Base-by-base conservation (phyloP, 441 rosid species). In the Pelargonium citronellum region DNA sequence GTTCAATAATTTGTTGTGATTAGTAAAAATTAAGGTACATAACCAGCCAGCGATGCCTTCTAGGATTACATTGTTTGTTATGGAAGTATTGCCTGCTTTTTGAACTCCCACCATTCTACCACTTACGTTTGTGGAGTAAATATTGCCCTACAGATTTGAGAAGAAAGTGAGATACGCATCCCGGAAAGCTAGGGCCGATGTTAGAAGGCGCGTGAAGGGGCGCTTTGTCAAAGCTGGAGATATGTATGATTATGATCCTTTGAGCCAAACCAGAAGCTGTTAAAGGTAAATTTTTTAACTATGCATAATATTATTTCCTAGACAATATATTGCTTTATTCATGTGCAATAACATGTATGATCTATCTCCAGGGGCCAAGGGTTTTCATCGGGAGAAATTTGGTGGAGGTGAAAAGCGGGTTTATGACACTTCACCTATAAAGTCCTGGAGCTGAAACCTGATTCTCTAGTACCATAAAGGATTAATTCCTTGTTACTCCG, bases 121-220 rank as follows among this genome's bases (percentile, higher is more conserved):
- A 37, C 62, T 62, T 4, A 11, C 6, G 51, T 60, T 2, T 60
- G n/a, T 60, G 49, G 10, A 20, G 30, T 58, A 58, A 60, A 9
- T 22, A 60, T 60, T 60, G 64, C 37, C 3, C 11, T 60, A 30
- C 64, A 95, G 99, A 91, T 95, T 95, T 81, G 97, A 89, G 72
- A 95, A 92, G 87, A 86, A 55, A 76, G 98, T 95, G 75, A 85
- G 99, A 80, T 95, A 95, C 69, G 99, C 89, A 37, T 91, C 98
- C 43, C 97, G 99, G 66, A 95, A 95, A 86, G 99, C 97, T 74
- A 91, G 99, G 84, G 99, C 99, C 64, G 98, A 95, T 68, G 98
- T 91, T 61, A 86, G 99, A 82, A 92, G 81, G 82, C 94, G 99
- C 19, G 99, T 87, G 46, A 95, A 95, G 84, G 99, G 99, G 5